A percentile compares a stretch with the other conserved stretches of the same genome.
Evolutionary conservation across 2,329 filamentous ascomycete genomes (phyloP).

Genomic region (Chaetomiaceae sp.): DNA sequence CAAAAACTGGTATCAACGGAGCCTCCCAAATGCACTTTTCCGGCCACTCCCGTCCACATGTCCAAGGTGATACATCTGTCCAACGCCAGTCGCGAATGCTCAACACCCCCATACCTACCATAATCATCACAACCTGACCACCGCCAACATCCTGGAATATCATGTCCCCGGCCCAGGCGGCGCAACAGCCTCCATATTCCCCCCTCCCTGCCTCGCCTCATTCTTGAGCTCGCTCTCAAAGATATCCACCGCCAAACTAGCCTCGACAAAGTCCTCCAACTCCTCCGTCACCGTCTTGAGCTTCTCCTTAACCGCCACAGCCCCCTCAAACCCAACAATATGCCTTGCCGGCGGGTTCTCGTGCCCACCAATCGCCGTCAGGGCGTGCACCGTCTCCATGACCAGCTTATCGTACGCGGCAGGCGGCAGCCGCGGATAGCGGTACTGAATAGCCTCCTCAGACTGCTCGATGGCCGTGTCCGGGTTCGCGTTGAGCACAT

Average conservation of each 20-base stretch:
- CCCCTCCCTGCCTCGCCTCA: slow-evolving; percentile 42
- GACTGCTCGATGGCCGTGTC: slow-evolving; percentile 49
- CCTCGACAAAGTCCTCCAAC: slow-evolving; percentile 90
- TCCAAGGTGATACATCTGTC: no score
- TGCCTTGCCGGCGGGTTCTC: slow-evolving; percentile 93
- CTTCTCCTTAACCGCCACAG: slow-evolving; percentile 88
- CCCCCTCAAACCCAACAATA: slow-evolving; percentile 87
- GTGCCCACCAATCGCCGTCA: slow-evolving; percentile 89
- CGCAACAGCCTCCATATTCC: slow-evolving; percentile 5
- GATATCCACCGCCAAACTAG: slow-evolving; percentile 80
- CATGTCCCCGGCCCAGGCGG: not conserved
- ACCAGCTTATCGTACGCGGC: slow-evolving; percentile 69
- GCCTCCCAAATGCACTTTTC: not conserved
- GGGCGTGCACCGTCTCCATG: slow-evolving; percentile 82
- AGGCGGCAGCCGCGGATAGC: slow-evolving; percentile 70
- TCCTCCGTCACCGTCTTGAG: slow-evolving; percentile 95
- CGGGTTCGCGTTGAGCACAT: slow-evolving; percentile 72
- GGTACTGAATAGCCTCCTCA: slow-evolving; percentile 49
- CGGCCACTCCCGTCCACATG: no score
- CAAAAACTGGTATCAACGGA: not conserved
- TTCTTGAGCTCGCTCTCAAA: slow-evolving; percentile 53
- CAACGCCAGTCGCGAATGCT: no score
- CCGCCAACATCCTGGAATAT: not conserved
- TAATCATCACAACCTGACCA: no score
- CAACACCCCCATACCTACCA: no score